Conservation (phyloP, 768 basidiomycete genomes). For the Postia placenta region DNA sequence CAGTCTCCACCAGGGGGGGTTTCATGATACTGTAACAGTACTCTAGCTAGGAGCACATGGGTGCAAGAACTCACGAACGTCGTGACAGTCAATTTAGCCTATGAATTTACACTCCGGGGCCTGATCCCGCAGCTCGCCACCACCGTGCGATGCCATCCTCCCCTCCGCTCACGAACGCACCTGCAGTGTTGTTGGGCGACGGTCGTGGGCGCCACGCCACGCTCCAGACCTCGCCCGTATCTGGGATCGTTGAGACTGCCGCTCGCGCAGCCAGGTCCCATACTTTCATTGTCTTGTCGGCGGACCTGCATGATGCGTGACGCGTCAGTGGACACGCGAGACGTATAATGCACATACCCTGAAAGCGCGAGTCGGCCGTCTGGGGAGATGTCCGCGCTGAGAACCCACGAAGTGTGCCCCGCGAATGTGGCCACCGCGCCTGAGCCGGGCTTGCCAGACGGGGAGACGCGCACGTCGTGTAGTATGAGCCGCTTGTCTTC, state of each 20-base stretch:
- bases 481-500: slow-evolving; percentile 90
- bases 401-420: slow-evolving; percentile 90
- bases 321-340: not conserved
- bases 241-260: slow-evolving; percentile 71
- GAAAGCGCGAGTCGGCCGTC: slow-evolving; percentile 76
- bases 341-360: slow-evolving; percentile 46
- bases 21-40: too few species aligned
- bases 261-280: slow-evolving; percentile 79
- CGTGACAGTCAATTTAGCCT: too few species aligned
- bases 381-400: slow-evolving; percentile 76
- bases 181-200: slow-evolving; percentile 45
- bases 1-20: too few species aligned
- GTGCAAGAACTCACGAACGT: too few species aligned
- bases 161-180: slow-evolving; percentile 69
- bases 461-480: slow-evolving; percentile 78
- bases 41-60: too few species aligned
- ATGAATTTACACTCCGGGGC: too few species aligned
- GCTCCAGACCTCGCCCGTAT: slow-evolving; percentile 78
- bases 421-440: slow-evolving; percentile 81
- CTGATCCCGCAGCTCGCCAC: slow-evolving; percentile 66
- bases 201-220: slow-evolving; percentile 74
- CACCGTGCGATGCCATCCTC: slow-evolving; percentile 71
- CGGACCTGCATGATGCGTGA: slow-evolving; percentile 44
- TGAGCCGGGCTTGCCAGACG: slow-evolving; percentile 52
- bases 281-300: slow-evolving; percentile 80